These are phyloP conservation scores for Elsinoe fawcettii DNA, from an alignment of 2,329 filamentous ascomycete species.

Conservation along the genomic window DNA sequence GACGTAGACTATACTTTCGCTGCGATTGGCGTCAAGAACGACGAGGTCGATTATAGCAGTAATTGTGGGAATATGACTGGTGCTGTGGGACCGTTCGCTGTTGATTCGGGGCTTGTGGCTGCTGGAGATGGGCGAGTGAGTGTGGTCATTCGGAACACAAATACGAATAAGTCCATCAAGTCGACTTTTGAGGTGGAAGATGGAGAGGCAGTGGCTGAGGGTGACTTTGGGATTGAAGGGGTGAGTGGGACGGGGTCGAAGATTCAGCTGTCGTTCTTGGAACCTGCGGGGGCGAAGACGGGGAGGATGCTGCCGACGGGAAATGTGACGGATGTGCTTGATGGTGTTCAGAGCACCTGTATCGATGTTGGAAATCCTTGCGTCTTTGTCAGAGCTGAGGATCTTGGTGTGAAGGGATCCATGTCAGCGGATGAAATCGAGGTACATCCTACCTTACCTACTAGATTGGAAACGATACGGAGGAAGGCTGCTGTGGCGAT, in stretches of 20 bases:
- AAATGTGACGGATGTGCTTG: conserved; percentile 44
- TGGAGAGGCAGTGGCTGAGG: conserved; percentile 40
- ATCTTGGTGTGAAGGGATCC: conserved; percentile 44
- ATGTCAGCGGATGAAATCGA: conserved; percentile 50
- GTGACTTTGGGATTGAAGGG: conserved; percentile 56
- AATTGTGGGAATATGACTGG: conserved; percentile 72
- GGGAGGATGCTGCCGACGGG: conserved; percentile 56
- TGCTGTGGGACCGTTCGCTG: conserved; percentile 58
- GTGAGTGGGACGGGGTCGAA: conserved; percentile 52
- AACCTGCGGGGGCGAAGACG: conserved; percentile 57
- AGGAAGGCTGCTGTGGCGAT: conserved; percentile 51
- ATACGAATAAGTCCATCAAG: conserved; percentile 58
- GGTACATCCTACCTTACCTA: conserved; percentile 42
- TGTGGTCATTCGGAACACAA: conserved; percentile 62
- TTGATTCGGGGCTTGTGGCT: conserved; percentile 47
- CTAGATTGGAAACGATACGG: conserved; percentile 50
- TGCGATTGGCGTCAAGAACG: conserved; percentile 56
- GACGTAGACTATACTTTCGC: conserved; percentile 67
- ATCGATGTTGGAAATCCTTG: conserved; percentile 59
- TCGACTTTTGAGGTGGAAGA: conserved; percentile 49
- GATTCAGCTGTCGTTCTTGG: conserved; percentile 53
- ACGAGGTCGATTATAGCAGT: conserved; percentile 55
- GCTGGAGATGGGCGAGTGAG: conserved; percentile 25
- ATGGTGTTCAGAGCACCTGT: conserved; percentile 44
- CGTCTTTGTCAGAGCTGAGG: conserved; percentile 51